phyloP scores from a whole-genome alignment of 108 stramenopile genomes.

The Craspedostauros australis region DNA sequence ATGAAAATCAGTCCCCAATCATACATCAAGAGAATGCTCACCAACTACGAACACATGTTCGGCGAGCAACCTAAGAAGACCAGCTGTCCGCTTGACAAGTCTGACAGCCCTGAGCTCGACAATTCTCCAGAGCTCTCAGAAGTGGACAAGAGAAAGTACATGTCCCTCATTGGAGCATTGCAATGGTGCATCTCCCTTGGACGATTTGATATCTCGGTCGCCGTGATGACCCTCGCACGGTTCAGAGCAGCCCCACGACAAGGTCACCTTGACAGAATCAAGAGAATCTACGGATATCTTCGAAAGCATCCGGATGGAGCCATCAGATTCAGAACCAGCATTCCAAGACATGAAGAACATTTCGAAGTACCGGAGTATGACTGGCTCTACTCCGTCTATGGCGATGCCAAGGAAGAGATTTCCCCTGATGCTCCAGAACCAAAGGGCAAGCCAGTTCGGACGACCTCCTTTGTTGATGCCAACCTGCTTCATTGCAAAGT shows the following conservation, averaged over 20 bases:
- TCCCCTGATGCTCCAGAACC: slow-evolving; percentile 7
- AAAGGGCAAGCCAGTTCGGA: slow-evolving; percentile 1
- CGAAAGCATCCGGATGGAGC: slow-evolving; percentile 1
- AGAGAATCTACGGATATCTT: no score
- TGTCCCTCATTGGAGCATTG: no score
- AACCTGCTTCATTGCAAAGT: no score
- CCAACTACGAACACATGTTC: slow-evolving; percentile 10
- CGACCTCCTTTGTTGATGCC: no score
- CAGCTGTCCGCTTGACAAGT: no score
- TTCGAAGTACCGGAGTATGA: not conserved
- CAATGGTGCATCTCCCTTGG: no score
- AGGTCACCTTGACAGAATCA: slow-evolving; percentile 25
- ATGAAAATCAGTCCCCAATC: no score
- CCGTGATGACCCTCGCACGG: slow-evolving; percentile 2
- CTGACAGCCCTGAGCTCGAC: no score
- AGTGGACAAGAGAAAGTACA: no score
- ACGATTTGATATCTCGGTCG: no score
- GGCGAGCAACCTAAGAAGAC: slow-evolving; percentile 14
- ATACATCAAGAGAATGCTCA: no score
- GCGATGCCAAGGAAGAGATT: slow-evolving; percentile 10
- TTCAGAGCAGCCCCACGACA: slow-evolving; percentile 14
- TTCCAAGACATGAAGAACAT: not conserved
- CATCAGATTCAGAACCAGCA: slow-evolving; percentile 2
- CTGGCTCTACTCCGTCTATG: slow-evolving; percentile 7
- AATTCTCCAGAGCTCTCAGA: no score